Evolutionary conservation across 129 eudicot species (phyloP).

Genomic region (Dittrichia graveolens): DNA sequence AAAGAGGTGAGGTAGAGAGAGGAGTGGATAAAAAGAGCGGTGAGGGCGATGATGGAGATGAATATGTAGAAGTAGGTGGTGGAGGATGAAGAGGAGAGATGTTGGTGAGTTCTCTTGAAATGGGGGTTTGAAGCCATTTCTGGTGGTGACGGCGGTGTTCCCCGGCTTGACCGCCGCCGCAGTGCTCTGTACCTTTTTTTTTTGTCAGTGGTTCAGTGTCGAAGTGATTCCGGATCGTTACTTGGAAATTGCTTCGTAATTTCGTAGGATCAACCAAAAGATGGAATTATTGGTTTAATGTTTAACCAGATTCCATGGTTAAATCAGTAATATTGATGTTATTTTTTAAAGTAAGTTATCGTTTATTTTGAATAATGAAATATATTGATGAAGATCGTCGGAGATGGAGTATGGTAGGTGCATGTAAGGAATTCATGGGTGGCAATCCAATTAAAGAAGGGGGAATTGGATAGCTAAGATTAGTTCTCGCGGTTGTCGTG

Average conservation of each 20-base stretch:
- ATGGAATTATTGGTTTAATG: too few species aligned
- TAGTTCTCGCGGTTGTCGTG: too few species aligned
- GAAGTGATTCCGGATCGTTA: not conserved
- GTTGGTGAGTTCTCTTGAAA: constrained; percentile 37
- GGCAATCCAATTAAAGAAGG: too few species aligned
- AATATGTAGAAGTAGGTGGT: constrained; percentile 46
- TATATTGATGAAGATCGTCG: too few species aligned
- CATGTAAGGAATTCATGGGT: too few species aligned
- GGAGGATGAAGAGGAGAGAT: constrained; percentile 30
- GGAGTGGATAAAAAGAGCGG: constrained; percentile 50
- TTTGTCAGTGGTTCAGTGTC: not conserved
- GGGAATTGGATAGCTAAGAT: too few species aligned
- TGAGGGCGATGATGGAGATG: constrained; percentile 51
- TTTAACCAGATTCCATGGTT: too few species aligned
- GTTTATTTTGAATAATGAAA: too few species aligned
- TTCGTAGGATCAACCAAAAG: not conserved
- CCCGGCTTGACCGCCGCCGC: constrained; percentile 4
- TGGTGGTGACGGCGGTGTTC: constrained; percentile 24
- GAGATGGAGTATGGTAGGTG: too few species aligned
- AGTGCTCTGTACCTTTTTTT: not conserved
- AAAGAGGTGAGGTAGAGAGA: constrained; percentile 50
- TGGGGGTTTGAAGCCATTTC: constrained; percentile 60
- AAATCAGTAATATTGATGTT: too few species aligned
- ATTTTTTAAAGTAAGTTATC: too few species aligned
- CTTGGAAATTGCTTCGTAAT: not conserved